A percentile compares a stretch with the other conserved stretches of the same genome.
Conservation (phyloP, 129 eudicot species). For the Dittrichia graveolens region DNA sequence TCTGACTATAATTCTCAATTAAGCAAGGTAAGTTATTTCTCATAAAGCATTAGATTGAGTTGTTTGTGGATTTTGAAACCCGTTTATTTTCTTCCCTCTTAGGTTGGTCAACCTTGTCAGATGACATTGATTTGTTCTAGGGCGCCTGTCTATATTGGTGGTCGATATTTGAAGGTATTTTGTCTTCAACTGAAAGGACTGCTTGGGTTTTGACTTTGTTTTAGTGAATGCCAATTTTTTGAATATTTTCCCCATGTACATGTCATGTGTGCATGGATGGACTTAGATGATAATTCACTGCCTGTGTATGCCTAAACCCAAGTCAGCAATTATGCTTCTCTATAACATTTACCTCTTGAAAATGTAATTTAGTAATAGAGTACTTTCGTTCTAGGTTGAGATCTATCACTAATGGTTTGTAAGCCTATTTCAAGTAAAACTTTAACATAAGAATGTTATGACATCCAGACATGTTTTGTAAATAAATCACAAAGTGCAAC, state of each 20-base stretch:
- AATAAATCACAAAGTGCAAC: background rate
- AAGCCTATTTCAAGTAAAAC: background rate
- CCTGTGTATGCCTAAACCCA: background rate
- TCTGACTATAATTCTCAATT: constrained; percentile 37
- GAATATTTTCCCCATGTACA: background rate
- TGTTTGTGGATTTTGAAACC: constrained; percentile 26
- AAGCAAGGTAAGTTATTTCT: constrained; percentile 51
- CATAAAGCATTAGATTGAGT: constrained; percentile 19
- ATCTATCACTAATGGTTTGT: background rate
- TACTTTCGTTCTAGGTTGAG: background rate
- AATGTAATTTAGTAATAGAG: background rate
- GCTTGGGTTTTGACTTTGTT: constrained; percentile 18
- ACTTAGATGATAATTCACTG: background rate
- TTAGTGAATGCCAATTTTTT: background rate
- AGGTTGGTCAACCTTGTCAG: constrained; percentile 75
- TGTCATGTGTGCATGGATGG: background rate
- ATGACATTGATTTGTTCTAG: constrained; percentile 52
- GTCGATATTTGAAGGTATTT: constrained; percentile 93
- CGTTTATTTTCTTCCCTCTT: constrained; percentile 25
- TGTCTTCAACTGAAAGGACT: background rate
- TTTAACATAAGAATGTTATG: background rate
- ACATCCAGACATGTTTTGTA: background rate
- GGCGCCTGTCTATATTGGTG: constrained; percentile 82
- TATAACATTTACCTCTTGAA: background rate
- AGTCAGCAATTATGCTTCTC: background rate